Base-by-base conservation (phyloP, 257 asterid species). In the Solanum neorickii region DNA sequence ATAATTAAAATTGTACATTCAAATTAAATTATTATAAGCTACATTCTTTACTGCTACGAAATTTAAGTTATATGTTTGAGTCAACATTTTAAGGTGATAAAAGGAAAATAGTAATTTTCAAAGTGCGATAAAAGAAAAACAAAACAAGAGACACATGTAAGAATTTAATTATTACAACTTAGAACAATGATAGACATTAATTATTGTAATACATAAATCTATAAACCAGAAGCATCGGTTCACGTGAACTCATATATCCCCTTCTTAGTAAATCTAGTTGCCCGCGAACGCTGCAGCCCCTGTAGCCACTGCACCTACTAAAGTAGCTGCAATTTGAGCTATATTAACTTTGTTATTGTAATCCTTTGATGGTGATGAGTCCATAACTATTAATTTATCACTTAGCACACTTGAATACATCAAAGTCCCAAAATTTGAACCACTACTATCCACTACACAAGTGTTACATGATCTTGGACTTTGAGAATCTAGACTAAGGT, bases 241-340 rank as follows among this genome's bases (percentile, higher is more conserved):
- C 33, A 62, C 15, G 0, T n/a, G 70, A 59, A 62, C 1, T 12
- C 31, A 65, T 25, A 65, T 25, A 62, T 27, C 8, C 29, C 25
- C 33, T 8, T 11, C 29, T 16, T 65, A 23, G 68, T 60, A 60
- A 60, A 60, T 11, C 31, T 10, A 62, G 60, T 0, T 5, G 21
- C 0, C 21, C 16, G 3, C 7, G 0, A 4, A 10, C 10, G 7
- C 31, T n/a, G 15, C 70, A 10, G 1, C 31, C 69, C 3, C 31
- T 4, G 69, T 4, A 62, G 0, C 31, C 70, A 10, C 31, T n/a
- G 31, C 14, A 23, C 31, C 1, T 62, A 62, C 0, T 23, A 62
- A 1, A 4, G 15, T 4, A 5, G 7, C 70, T 62, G 31, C 31
- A 62, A 62, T 10, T 23, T 23, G 13, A 62, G 31, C 69, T 23